Percentiles rank a stretch among this genome's conserved stretches.
Evolutionary conservation across 306 rosid species (phyloP).

Genomic region (Trifolium subterraneum): DNA sequence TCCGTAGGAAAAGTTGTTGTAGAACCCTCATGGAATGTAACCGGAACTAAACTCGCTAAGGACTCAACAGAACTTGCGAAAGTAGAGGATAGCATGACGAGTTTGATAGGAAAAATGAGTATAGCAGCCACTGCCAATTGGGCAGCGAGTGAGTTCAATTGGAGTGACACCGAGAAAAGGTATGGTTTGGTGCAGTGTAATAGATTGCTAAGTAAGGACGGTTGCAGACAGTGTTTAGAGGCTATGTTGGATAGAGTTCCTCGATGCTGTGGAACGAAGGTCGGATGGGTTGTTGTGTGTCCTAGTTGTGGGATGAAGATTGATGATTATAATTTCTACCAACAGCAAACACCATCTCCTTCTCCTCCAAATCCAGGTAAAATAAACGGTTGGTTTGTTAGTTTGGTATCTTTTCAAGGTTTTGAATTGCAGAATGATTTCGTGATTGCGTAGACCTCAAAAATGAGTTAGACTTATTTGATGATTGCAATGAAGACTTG

Average conservation of each 20-base stretch:
- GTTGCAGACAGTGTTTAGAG: slow-evolving; percentile 31
- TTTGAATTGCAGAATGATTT: not conserved
- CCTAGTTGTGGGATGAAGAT: slow-evolving; percentile 38
- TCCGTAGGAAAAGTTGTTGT: not conserved
- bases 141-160: slow-evolving; percentile 7
- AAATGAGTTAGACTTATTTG: not conserved
- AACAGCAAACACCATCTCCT: not conserved
- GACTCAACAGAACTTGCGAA: slow-evolving; percentile 7
- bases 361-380: slow-evolving; percentile 36
- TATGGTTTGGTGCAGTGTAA: slow-evolving; percentile 41
- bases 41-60: not conserved
- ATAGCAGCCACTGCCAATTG: not conserved
- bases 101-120: slow-evolving; percentile 30
- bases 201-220: not conserved
- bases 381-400: not conserved
- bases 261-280: slow-evolving; percentile 16
- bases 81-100: not conserved
- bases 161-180: slow-evolving; percentile 12
- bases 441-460: not conserved
- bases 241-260: slow-evolving; percentile 22
- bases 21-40: not conserved
- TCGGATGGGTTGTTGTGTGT: not conserved
- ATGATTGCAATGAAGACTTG: not conserved
- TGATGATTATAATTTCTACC: slow-evolving; percentile 30
- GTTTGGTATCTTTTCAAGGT: not conserved